Base-by-base conservation (phyloP, 768 basidiomycete species). In the Rickenella mellea region DNA sequence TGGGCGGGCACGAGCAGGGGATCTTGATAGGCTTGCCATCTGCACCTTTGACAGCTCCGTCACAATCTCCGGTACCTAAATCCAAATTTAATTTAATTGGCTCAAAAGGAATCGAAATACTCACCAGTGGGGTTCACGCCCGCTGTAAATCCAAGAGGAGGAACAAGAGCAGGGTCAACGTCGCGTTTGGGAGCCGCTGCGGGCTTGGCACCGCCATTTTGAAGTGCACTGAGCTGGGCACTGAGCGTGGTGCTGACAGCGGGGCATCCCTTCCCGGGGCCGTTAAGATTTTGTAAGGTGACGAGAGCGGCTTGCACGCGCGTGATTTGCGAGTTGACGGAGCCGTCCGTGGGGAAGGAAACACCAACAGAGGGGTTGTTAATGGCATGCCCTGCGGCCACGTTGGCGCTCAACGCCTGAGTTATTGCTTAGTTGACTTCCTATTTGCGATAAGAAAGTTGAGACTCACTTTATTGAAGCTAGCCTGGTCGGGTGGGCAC, bases 41-140 rank as follows among this genome's bases (percentile, higher is more conserved):
- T 6, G 75, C 62, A 19, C 76, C 77, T 3, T 69, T 68, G 27
- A 76, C 68, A 1, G 70, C 69, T 5, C 81, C 82, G 45, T 83
- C 78, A 45, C 83, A 83, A 47, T 83, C 73, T n/a, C 79, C 82
- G 5, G 76, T 78, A 12, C 82, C 65, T 60, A 40, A 29, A n/a
- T 27, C 32, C n/a, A 38, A 41, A 21, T 9, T n/a, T n/a, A n/a
- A n/a, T 6, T 3, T 12, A 30, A 40, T 8, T 26, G 30, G 4
- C 21, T 42, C 9, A 35, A 40, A 11, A 14, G 11, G 19, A 38
- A 38, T 11, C 11, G 11, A 12, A 14, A 27, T 7, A 10, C 39
- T 15, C 10, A 12, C 82, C n/a, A n/a, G 11, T 30, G 29, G 17
- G 26, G 40, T 21, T 37, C n/a, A 28, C 27, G 27, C 24, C 26